phyloP scores from a whole-genome alignment of 164 flowering plant genomes.

The Vitis riparia region DNA sequence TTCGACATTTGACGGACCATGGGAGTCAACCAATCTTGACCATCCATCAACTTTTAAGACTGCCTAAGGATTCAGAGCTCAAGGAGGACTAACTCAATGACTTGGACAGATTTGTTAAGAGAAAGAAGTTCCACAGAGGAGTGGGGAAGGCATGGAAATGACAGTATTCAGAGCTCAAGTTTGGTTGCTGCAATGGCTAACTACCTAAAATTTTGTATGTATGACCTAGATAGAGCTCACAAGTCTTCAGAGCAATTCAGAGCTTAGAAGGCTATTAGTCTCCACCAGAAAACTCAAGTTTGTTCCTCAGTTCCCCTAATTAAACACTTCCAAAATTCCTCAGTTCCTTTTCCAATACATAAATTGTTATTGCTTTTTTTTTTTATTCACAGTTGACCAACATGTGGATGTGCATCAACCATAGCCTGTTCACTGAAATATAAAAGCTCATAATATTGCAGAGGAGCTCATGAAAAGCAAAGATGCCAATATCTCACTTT shows the following conservation, averaged over 20 bases:
- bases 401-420: background rate
- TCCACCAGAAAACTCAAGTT: background rate
- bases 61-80: slow-evolving; percentile 29
- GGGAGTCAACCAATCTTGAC: slow-evolving; percentile 9
- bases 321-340: too few species aligned
- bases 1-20: background rate
- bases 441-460: background rate
- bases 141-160: slow-evolving; percentile 30
- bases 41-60: slow-evolving; percentile 37
- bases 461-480: too few species aligned
- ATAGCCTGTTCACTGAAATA: background rate
- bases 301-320: too few species aligned
- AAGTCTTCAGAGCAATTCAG: background rate
- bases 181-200: slow-evolving; percentile 34
- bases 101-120: slow-evolving; percentile 33
- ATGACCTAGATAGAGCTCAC: slow-evolving; percentile 25
- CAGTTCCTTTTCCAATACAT: too few species aligned
- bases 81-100: slow-evolving; percentile 31
- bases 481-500: too few species aligned
- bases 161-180: slow-evolving; percentile 27
- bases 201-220: slow-evolving; percentile 19
- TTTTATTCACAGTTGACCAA: slow-evolving; percentile 1
- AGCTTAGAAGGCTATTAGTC: slow-evolving; percentile 5
- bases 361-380: background rate
- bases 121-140: slow-evolving; percentile 17